Base-by-base conservation (phyloP, 768 basidiomycete species). In the Crepidotus variabilis region DNA sequence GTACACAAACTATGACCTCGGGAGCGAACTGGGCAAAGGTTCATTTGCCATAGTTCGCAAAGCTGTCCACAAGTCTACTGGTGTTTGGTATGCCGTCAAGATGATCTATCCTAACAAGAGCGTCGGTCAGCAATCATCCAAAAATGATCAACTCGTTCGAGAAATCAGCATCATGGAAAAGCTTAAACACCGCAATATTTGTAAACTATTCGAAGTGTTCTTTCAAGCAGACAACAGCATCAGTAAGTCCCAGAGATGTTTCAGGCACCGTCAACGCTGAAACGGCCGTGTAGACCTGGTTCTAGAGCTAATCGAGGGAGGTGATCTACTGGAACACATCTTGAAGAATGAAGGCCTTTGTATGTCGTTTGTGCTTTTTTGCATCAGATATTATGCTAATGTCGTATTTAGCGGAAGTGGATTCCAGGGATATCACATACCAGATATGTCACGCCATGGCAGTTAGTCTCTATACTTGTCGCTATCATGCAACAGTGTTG, bases 11-110 rank as follows among this genome's bases (percentile, higher is more conserved):
- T 92, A 92, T 67, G 88, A 90, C 59, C 64, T 90, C 36, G 75
- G 78, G 32, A 68, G 75, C 51, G 87, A 90, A 68, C 82, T 98
- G 2, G 96, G 96, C 52, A 88, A 87, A 62, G 96, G 96, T 8
- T 86, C 92, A 2, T 98, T 97, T 67, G 96, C 94, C 3, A 88
- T 87, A 9, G 96, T 98, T 18, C 82, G 87, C 75, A 90, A 88
- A 67, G 94, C 91, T 1, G 75, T 94, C 47, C 80, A 85, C 61
- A 82, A 85, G 9, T 69, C 71, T 20, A 88, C 87, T 10, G 92
- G 92, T 10, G 72, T 81, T 55, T 85, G 85, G 78, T 87, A 82
- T 59, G 96, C 96, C 0, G 85, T 95, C 69, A 98, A 98, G 76
- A 87, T 93, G 75, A 92, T 95, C 57, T 78, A 85, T 45, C 76